Evolutionary conservation across 352 stramenopile genomes (phyloP).

Genomic region (Pythium monospermum): DNA sequence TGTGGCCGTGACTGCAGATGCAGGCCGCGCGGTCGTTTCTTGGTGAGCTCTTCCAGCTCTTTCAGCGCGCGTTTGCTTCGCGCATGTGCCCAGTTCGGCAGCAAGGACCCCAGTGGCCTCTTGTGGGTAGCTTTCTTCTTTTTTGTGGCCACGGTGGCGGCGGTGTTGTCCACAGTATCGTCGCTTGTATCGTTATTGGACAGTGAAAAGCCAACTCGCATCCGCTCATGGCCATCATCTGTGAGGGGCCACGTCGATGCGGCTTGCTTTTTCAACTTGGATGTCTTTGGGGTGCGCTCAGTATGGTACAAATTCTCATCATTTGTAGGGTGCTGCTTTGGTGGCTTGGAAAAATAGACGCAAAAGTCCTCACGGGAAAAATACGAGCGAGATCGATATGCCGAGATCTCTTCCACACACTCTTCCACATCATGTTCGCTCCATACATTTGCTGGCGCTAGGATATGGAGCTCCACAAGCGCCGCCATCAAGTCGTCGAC

Average conservation of each 20-base stretch:
- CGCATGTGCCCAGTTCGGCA: slow-evolving; percentile 58
- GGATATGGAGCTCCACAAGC: slow-evolving; percentile 37
- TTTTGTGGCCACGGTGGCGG: slow-evolving; percentile 4
- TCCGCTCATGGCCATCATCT: too few relatives aligned
- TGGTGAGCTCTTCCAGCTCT: slow-evolving; percentile 37
- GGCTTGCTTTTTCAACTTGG: too few relatives aligned
- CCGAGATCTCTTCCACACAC: slow-evolving; percentile 35
- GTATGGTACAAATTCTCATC: slow-evolving; percentile 16
- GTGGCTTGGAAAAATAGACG: slow-evolving; percentile 24
- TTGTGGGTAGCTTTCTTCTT: slow-evolving; percentile 18
- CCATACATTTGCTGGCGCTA: slow-evolving; percentile 19
- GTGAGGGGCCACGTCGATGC: too few relatives aligned
- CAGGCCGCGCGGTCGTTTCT: slow-evolving; percentile 4
- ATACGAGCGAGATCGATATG: slow-evolving; percentile 34
- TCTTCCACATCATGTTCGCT: slow-evolving; percentile 41
- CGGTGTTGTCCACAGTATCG: too few relatives aligned
- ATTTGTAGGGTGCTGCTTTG: background rate
- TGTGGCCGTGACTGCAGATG: background rate
- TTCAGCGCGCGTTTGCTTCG: slow-evolving; percentile 63
- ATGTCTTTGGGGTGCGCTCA: too few relatives aligned
- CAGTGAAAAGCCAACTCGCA: too few relatives aligned
- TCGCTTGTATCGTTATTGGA: slow-evolving; percentile 21
- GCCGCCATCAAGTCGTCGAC: slow-evolving; percentile 48
- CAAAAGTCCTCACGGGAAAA: slow-evolving; percentile 60
- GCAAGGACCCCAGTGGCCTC: slow-evolving; percentile 25